A percentile compares a stretch with the other conserved stretches of the same genome.
These are phyloP conservation scores for Prunus kanzakura DNA, from an alignment of 306 rosid genomes.

Conservation along the genomic window DNA sequence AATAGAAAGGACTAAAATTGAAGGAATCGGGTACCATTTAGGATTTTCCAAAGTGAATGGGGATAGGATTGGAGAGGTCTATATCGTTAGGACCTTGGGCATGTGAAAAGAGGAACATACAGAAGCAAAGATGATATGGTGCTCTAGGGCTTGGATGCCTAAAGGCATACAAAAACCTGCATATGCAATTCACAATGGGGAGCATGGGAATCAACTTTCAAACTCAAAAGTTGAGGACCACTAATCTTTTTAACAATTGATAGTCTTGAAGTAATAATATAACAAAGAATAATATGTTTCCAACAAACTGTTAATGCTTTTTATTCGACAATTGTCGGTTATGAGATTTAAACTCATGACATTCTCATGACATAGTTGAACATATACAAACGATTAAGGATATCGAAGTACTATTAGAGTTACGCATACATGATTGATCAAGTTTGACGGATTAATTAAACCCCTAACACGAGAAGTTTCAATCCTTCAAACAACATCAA, in stretches of 20 bases:
- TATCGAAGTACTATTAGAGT: no score
- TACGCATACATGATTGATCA: neutral
- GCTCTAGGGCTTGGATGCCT: conserved; percentile 31
- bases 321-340: neutral
- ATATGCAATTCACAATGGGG: neutral
- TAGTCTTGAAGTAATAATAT: no score
- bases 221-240: conserved; percentile 5
- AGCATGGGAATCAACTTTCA: neutral
- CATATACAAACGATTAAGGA: neutral
- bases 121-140: conserved; percentile 22
- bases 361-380: neutral
- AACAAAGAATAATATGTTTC: neutral
- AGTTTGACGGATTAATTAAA: neutral
- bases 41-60: neutral
- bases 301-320: neutral
- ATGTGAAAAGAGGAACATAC: conserved; percentile 45
- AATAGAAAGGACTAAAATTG: neutral
- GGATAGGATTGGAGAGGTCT: conserved; percentile 7
- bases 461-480: neutral
- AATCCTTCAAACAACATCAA: neutral
- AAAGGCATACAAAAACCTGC: conserved; percentile 28
- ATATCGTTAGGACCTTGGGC: conserved; percentile 33
- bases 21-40: neutral
- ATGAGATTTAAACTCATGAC: neutral
- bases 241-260: neutral